Evolutionary conservation across 139 green algal genomes (phyloP).

Genomic region (Chlorokybus atmophyticus): DNA sequence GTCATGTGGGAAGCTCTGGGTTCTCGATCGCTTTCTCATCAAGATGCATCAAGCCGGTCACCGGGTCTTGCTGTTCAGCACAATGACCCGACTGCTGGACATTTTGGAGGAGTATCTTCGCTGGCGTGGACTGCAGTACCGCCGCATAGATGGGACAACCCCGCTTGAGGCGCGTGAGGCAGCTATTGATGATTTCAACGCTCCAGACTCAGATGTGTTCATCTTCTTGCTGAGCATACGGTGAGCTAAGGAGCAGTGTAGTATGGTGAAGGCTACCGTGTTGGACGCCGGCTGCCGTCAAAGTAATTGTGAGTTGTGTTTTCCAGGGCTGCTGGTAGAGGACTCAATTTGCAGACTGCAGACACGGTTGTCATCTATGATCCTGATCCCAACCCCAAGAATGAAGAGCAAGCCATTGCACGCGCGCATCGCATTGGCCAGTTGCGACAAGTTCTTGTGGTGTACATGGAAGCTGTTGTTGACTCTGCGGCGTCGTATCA

Average conservation of each 20-base stretch:
- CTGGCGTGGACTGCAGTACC: constrained; percentile 67
- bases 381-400: constrained; percentile 97
- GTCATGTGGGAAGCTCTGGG: constrained; percentile 37
- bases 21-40: constrained; percentile 80
- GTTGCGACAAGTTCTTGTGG: constrained; percentile 25
- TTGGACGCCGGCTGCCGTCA: no score
- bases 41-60: constrained; percentile 57
- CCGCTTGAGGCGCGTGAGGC: constrained; percentile 52
- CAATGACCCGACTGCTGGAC: constrained; percentile 66
- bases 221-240: constrained; percentile 93
- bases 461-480: constrained; percentile 85
- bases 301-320: no score
- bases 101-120: constrained; percentile 56
- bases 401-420: constrained; percentile 96
- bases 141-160: constrained; percentile 78
- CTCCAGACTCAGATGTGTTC: constrained; percentile 52
- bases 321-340: constrained; percentile 77
- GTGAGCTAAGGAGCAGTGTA: no score
- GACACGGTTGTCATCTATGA: constrained; percentile 98
- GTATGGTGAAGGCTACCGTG: no score
- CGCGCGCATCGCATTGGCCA: constrained; percentile 85
- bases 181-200: constrained; percentile 87
- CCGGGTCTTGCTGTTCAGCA: constrained; percentile 73
- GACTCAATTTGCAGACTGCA: constrained; percentile 85
- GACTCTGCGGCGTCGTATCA: constrained; percentile 3